Conservation (phyloP, 2,329 filamentous ascomycete species). For the Sclerotinia trifoliorum region DNA sequence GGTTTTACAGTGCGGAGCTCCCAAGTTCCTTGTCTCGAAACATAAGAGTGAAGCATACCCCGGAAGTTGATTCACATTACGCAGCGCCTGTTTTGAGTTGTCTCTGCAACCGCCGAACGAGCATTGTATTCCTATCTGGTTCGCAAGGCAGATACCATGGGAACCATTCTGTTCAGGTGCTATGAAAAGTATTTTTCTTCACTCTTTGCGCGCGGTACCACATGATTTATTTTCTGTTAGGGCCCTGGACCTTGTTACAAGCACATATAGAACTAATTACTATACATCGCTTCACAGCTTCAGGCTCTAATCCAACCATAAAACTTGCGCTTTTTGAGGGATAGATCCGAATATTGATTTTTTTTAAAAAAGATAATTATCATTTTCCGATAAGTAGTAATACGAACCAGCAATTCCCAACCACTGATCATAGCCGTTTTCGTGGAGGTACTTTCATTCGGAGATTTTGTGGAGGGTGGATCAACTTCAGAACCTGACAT, state of each 20-base stretch:
- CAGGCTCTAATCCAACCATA: not conserved
- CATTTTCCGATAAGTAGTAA: not conserved
- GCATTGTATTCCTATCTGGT: slow-evolving; percentile 20
- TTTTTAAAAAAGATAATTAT: slow-evolving; percentile 4
- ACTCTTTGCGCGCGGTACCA: slow-evolving; percentile 16
- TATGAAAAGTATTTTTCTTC: slow-evolving; percentile 20
- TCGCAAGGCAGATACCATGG: slow-evolving; percentile 10
- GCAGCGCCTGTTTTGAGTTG: slow-evolving; percentile 8
- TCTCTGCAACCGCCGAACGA: slow-evolving; percentile 25
- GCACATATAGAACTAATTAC: slow-evolving; percentile 32
- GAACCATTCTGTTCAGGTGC: slow-evolving; percentile 25
- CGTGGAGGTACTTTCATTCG: slow-evolving; percentile 30
- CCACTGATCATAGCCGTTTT: slow-evolving; percentile 7
- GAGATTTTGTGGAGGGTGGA: slow-evolving; percentile 30
- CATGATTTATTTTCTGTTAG: slow-evolving; percentile 13
- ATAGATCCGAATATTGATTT: slow-evolving; percentile 20
- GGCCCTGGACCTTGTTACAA: slow-evolving; percentile 22
- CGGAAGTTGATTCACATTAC: slow-evolving; percentile 5
- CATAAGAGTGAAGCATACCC: not conserved
- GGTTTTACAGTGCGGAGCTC: not conserved
- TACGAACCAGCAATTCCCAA: not conserved
- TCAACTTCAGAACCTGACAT: slow-evolving; percentile 14
- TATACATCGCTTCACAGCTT: slow-evolving; percentile 30
- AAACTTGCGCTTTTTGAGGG: not conserved
- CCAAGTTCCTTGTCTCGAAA: not conserved